These are phyloP conservation scores for Phlebopus sp. DNA, from an alignment of 1,284 basidiomycete species.

Conservation along the genomic window DNA sequence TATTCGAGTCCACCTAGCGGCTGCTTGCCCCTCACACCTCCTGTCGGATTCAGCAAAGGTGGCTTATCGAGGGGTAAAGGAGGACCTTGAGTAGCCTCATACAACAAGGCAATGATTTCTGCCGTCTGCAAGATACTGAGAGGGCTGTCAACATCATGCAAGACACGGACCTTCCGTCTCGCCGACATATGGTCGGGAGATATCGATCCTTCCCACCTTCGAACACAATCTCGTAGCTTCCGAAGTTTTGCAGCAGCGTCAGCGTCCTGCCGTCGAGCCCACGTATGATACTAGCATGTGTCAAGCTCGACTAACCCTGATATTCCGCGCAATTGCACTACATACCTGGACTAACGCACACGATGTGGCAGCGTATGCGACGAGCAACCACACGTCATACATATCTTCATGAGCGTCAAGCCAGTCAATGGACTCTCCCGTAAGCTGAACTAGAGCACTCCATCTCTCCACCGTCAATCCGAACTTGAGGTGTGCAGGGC, in stretches of 20 bases:
- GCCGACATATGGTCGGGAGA: conserved; percentile 87
- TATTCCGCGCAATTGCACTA: conserved; percentile 11
- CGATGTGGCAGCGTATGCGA: conserved; percentile 86
- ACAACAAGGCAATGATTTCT: conserved; percentile 88
- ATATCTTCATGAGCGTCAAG: conserved; percentile 75
- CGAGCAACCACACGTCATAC: conserved; percentile 85
- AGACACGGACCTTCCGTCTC: conserved; percentile 71
- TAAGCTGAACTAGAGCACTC: conserved; percentile 69
- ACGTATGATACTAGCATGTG: conserved; percentile 79
- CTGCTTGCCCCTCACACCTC: conserved; percentile 61
- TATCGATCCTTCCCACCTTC: conserved; percentile 78
- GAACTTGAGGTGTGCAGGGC: conserved; percentile 83
- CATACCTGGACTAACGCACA: conserved; percentile 87
- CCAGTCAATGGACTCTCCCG: conserved; percentile 87
- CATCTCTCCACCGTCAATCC: conserved; percentile 78
- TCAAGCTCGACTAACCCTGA: conserved; percentile 5
- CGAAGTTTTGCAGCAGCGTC: conserved; percentile 73
- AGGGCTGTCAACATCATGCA: conserved; percentile 21
- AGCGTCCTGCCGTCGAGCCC: conserved; percentile 78
- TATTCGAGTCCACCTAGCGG: conserved; percentile 61
- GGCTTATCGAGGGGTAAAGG: conserved; percentile 51
- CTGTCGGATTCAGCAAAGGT: conserved; percentile 69
- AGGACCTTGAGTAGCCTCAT: conserved; percentile 84
- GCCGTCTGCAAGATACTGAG: conserved; percentile 62
- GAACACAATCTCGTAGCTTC: conserved; percentile 78